Percentiles rank a stretch among this genome's conserved stretches.
These are phyloP conservation scores for Metarhizium humberi DNA, from an alignment of 2,329 filamentous ascomycete genomes.

Conservation along the genomic window DNA sequence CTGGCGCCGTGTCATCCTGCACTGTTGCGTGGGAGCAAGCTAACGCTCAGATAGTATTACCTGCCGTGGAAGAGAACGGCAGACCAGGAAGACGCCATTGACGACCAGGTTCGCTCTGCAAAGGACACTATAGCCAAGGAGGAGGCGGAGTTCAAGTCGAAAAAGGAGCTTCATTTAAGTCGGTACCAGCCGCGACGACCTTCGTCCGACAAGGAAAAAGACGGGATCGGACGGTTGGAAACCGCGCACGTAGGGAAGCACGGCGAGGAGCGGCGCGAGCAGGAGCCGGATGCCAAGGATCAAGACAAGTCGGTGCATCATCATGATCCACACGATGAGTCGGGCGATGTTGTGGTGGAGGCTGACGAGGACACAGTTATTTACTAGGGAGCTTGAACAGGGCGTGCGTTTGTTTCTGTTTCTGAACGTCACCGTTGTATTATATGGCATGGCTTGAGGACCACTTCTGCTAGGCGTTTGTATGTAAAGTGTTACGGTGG, in stretches of 20 bases:
- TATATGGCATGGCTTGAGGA: background rate
- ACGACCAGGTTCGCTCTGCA: conserved; percentile 57
- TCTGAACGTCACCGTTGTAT: background rate
- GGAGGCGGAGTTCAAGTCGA: conserved; percentile 48
- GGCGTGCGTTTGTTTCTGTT: background rate
- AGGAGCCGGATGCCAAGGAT: background rate
- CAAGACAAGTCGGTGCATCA: conserved; percentile 9
- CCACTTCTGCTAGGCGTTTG: background rate
- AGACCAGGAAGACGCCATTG: conserved; percentile 62
- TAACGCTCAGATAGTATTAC: conserved; percentile 55
- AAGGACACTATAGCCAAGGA: conserved; percentile 58
- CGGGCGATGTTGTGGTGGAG: conserved; percentile 70
- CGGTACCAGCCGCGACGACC: conserved; percentile 15
- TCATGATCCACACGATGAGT: conserved; percentile 54
- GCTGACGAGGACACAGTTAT: conserved; percentile 87
- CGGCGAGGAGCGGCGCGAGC: background rate
- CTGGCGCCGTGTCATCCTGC: background rate
- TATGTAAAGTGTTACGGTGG: background rate
- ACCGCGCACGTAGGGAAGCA: background rate
- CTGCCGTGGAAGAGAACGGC: conserved; percentile 68
- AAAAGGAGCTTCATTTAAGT: conserved; percentile 28
- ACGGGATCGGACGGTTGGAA: conserved; percentile 16
- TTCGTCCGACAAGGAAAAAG: conserved; percentile 13
- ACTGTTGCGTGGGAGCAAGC: background rate
- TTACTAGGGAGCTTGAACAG: conserved; percentile 47